Evolutionary conservation across 2,329 filamentous ascomycete species (phyloP), one percentile per base, ranked within the genome.

Genomic region (Xylogone sp.): DNA sequence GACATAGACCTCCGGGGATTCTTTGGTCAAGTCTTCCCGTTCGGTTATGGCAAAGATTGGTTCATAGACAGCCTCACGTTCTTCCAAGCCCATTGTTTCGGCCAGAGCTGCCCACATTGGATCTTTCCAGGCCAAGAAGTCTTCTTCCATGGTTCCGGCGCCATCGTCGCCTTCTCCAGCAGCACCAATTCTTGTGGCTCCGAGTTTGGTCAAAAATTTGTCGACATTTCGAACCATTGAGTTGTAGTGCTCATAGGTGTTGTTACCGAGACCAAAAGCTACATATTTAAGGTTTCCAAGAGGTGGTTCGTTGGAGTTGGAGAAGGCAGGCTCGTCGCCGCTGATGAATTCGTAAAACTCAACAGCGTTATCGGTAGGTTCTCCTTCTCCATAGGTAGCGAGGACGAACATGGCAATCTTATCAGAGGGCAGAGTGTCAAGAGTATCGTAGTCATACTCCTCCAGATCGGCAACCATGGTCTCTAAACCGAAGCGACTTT

Each of bases 231-330:
- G 90, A 54, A 99, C 92, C 90, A 99, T 96, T 48, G 88, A 88
- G 76, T 99, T 99, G 80, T 97, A 99, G 77, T 99, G 94, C 69
- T 99, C 94, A 69, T 99, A 99, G 22, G 94, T 97, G 77, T 97
- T 99, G 79, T 99, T 99, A 60, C 94, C 94, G 39, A 99, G 84
- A 65, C 94, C 94, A 65, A 99, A 99, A 52, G 91, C 82, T 65
- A 99, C 91, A 67, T 92, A 99, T 70, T 92, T 93, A 67, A 99
- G 81, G 64, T 90, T 92, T 48, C 75, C 78, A 50, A 99, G 82
- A 46, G 93, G 82, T 56, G 86, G 81, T 20, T 93, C 87, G 44
- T 71, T 73, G 62, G 84, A 82, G 65, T 91, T 83, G 60, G 88
- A 88, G 73, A 97, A 97, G 60, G 82, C 74, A 52, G 87, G 77